Evolutionary conservation across 345 rosid genomes (phyloP), one percentile per base, ranked within the genome.

Genomic region (Heritiera littoralis): DNA sequence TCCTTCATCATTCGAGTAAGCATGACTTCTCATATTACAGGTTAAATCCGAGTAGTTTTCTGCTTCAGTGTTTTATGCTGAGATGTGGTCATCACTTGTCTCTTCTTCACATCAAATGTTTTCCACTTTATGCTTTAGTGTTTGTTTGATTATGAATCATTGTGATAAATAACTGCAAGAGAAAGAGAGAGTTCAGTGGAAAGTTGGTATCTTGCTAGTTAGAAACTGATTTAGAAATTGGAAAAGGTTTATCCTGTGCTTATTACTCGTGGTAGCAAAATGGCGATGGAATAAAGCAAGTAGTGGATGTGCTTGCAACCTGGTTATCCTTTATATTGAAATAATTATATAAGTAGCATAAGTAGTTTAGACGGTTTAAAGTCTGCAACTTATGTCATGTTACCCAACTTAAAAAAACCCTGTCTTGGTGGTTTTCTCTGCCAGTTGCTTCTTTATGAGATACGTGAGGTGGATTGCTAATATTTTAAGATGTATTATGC

Each of bases 1-100:
- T 66, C 93, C 97, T 80, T 86, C 90, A n/a, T 80, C 91, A 81
- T 89, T 88, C 41, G 94, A 88, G 98, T 94, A 91, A 89, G 98
- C 81, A 75, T 75, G 38, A 69, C 43, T 14, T 69, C 58, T 3
- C 83, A 38, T 55, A n/a, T 81, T 67, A 30, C 71, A 61, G 43
- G 70, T 49, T 73, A 38, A 54, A 18, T 35, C 63, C 54, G 32
- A 52, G 76, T 32, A 64, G 52, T 70, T 77, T 75, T 60, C 12
- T 77, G 58, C 78, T 80, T 81, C 38, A 67, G 9, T 76, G 51
- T 49, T 61, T 67, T 67, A 41, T 80, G 41, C 71, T 58, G 56
- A 73, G 48, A 3, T 30, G 35, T 70, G 69, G 20, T 75, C 65
- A 32, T 74, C 51, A 56, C 41, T 23, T 55, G 28, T 48, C 48